phyloP scores from a whole-genome alignment of 2,329 filamentous ascomycete species.

The Byssochlamys sp. region DNA sequence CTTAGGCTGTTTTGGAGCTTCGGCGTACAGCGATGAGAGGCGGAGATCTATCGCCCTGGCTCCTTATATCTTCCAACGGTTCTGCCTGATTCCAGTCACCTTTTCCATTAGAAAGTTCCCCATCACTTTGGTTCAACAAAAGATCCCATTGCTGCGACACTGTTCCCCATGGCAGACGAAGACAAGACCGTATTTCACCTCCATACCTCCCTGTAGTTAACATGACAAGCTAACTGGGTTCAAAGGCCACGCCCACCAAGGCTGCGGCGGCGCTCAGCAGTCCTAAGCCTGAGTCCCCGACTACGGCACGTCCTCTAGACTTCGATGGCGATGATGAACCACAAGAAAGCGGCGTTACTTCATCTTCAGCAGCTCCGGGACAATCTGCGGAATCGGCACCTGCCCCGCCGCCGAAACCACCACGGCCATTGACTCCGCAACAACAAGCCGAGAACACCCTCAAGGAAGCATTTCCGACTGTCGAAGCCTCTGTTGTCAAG shows the following conservation, averaged over 20 bases:
- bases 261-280: constrained; percentile 19
- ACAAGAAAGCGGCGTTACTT: constrained; percentile 32
- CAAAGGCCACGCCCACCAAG: constrained; percentile 28
- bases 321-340: constrained; percentile 52
- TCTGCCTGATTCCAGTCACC: background rate
- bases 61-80: background rate
- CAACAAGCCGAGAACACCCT: constrained; percentile 81
- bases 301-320: constrained; percentile 47
- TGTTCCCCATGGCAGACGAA: constrained; percentile 26
- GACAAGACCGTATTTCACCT: constrained; percentile 22
- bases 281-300: constrained; percentile 42
- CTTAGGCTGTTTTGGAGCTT: background rate
- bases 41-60: background rate
- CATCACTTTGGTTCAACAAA: background rate
- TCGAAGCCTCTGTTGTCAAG: constrained; percentile 71
- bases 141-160: background rate
- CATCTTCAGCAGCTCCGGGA: constrained; percentile 13
- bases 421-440: constrained; percentile 67
- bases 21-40: background rate
- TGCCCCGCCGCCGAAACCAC: constrained; percentile 65
- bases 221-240: constrained; percentile 13
- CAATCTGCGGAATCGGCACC: constrained; percentile 20
- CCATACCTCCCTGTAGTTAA: constrained; percentile 4
- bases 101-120: background rate
- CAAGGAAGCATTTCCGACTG: constrained; percentile 83